These are phyloP conservation scores for Coemansia sp. DNA, from an alignment of 192 early-diverging fungal species.

Conservation along the genomic window DNA sequence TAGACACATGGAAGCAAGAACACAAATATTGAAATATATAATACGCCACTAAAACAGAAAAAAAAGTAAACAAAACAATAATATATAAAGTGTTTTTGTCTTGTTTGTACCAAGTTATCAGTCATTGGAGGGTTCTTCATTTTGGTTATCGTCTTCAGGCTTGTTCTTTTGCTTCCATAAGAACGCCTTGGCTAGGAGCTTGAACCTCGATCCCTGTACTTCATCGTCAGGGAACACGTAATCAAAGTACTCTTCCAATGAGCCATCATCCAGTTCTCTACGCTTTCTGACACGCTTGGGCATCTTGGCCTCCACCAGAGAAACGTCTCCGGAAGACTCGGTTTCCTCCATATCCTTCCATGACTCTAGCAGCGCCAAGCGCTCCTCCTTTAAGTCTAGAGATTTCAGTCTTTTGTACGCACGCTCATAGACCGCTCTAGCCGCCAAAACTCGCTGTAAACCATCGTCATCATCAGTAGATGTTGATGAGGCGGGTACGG, in stretches of 20 bases:
- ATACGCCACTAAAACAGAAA: too few species aligned
- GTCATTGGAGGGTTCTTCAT: too few species aligned
- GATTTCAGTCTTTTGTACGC: slow-evolving; percentile 70
- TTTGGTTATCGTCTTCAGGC: too few species aligned
- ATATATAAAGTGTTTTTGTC: too few species aligned
- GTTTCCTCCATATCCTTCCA: slow-evolving; percentile 85
- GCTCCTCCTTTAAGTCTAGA: slow-evolving; percentile 75
- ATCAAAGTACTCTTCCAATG: slow-evolving; percentile 98
- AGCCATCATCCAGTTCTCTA: slow-evolving; percentile 58
- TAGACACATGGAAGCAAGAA: too few species aligned
- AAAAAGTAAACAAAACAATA: too few species aligned
- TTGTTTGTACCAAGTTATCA: too few species aligned
- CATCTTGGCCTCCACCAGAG: slow-evolving; percentile 69
- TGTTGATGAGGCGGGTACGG: slow-evolving; percentile 18
- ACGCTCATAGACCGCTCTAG: slow-evolving; percentile 73
- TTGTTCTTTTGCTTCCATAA: slow-evolving; percentile 65
- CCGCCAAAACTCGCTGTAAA: slow-evolving; percentile 30
- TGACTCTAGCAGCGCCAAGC: slow-evolving; percentile 69
- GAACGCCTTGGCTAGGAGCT: slow-evolving; percentile 87
- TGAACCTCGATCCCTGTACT: slow-evolving; percentile 78
- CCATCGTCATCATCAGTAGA: slow-evolving; percentile 24
- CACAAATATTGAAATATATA: too few species aligned
- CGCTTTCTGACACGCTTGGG: slow-evolving; percentile 91
- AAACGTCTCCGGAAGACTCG: slow-evolving; percentile 54
- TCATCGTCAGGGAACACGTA: slow-evolving; percentile 99